Conservation (phyloP, 1,284 basidiomycete species). For the Cerioporus squamosus region DNA sequence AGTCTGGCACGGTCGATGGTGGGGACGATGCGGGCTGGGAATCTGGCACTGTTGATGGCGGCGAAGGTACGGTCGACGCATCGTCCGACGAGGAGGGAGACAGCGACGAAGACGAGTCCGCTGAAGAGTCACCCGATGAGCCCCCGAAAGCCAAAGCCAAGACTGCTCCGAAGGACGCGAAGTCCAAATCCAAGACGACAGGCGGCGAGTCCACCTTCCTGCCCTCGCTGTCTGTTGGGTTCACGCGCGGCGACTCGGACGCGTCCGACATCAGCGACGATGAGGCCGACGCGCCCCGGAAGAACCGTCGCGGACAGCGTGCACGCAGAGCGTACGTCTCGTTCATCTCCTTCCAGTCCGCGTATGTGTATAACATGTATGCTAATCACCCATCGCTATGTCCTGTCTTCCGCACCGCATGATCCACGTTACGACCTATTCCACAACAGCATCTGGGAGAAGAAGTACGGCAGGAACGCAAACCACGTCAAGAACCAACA, state of each 20-base stretch:
- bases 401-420: not conserved
- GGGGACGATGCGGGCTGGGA: constrained; percentile 31
- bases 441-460: constrained; percentile 88
- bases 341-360: constrained; percentile 9
- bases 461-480: constrained; percentile 90
- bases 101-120: constrained; percentile 28
- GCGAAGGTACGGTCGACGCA: constrained; percentile 10
- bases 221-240: constrained; percentile 87
- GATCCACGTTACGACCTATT: not conserved
- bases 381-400: too few relatives aligned
- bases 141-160: constrained; percentile 11
- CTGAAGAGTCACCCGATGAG: constrained; percentile 23
- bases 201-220: constrained; percentile 78
- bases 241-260: constrained; percentile 77
- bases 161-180: constrained; percentile 7
- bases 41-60: constrained; percentile 39
- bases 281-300: constrained; percentile 65
- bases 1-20: constrained; percentile 44
- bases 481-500: constrained; percentile 84
- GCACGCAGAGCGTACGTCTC: constrained; percentile 86
- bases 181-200: constrained; percentile 24
- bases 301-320: constrained; percentile 91
- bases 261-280: constrained; percentile 76
- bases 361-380: not conserved
- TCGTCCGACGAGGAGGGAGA: constrained; percentile 26